These are phyloP conservation scores for Kalaharituber pfeilii DNA, from an alignment of 2,329 filamentous ascomycete species.

Conservation along the genomic window DNA sequence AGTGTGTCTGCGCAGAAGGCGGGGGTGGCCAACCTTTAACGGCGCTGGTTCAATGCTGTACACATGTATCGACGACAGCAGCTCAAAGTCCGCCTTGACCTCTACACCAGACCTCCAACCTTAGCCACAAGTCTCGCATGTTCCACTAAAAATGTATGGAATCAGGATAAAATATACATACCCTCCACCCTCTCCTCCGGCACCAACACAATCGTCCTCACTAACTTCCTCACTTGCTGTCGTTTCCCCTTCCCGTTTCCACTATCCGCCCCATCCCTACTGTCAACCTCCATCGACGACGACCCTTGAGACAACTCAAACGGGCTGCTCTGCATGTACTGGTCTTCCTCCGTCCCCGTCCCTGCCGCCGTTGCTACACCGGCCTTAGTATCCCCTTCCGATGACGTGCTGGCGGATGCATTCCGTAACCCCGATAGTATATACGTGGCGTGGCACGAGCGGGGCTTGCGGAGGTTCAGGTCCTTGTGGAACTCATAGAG, in stretches of 20 bases:
- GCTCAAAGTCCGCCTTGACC: conserved; percentile 48
- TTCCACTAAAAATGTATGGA: no score
- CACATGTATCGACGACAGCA: conserved; percentile 64
- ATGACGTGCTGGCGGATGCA: conserved; percentile 1
- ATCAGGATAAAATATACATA: conserved; percentile 25
- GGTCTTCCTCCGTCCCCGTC: conserved; percentile 43
- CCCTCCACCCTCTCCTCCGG: conserved; percentile 56
- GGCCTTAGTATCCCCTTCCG: no score
- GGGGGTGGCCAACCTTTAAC: conserved; percentile 39
- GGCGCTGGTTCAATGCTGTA: conserved; percentile 65
- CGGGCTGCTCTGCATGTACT: conserved; percentile 38
- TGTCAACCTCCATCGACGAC: conserved; percentile 24
- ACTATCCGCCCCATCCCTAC: conserved; percentile 26
- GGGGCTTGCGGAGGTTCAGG: conserved; percentile 57
- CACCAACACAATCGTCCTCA: conserved; percentile 46
- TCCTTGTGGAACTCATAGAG: conserved; percentile 67
- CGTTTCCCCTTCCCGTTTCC: conserved; percentile 27
- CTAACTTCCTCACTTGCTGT: conserved; percentile 24
- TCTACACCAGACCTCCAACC: conserved; percentile 32
- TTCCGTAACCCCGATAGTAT: conserved; percentile 49
- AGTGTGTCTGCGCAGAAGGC: no score
- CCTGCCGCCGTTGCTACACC: not conserved
- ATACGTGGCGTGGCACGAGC: conserved; percentile 81
- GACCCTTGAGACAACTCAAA: conserved; percentile 30
- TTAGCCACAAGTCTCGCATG: conserved; percentile 12